A percentile compares a stretch with the other conserved stretches of the same genome.
These are phyloP conservation scores for Xylaria sp. DNA, from an alignment of 2,329 filamentous ascomycete species.

Conservation along the genomic window DNA sequence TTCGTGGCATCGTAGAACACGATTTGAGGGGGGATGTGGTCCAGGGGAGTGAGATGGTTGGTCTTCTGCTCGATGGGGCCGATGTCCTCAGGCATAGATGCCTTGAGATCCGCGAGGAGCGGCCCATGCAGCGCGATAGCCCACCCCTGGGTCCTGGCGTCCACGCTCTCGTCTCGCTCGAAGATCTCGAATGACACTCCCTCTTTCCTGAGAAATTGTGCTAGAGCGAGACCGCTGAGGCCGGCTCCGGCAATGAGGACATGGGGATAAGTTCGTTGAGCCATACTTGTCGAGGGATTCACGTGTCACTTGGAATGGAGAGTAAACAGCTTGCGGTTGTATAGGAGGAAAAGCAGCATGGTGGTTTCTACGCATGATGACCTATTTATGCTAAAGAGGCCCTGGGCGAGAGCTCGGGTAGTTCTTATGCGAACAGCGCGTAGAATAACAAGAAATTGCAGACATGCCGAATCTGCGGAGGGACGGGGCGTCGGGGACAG, in stretches of 20 bases:
- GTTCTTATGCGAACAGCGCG: not conserved
- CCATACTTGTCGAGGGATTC: not conserved
- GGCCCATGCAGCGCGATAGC: constrained; percentile 29
- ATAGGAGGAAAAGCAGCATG: not conserved
- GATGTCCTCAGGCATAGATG: not conserved
- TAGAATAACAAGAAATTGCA: too few relatives aligned
- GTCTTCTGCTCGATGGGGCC: constrained; percentile 26
- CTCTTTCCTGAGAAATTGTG: constrained; percentile 35
- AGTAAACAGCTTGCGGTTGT: not conserved
- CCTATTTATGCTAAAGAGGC: not conserved
- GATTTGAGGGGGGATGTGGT: constrained; percentile 11
- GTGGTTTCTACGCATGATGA: not conserved
- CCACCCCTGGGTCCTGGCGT: constrained; percentile 35
- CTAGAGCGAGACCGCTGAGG: constrained; percentile 35
- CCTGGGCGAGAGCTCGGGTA: not conserved
- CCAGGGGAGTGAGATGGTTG: constrained; percentile 11
- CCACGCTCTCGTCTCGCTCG: constrained; percentile 31
- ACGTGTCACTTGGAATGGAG: not conserved
- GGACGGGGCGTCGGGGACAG: not conserved
- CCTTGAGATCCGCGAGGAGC: not conserved
- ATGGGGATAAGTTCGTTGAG: constrained; percentile 21
- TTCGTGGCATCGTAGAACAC: constrained; percentile 3
- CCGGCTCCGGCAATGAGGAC: constrained; percentile 38
- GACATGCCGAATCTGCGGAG: not conserved
- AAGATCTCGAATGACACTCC: constrained; percentile 37